phyloP scores from a whole-genome alignment of 129 eudicot species.

The Lonicera japonica region DNA sequence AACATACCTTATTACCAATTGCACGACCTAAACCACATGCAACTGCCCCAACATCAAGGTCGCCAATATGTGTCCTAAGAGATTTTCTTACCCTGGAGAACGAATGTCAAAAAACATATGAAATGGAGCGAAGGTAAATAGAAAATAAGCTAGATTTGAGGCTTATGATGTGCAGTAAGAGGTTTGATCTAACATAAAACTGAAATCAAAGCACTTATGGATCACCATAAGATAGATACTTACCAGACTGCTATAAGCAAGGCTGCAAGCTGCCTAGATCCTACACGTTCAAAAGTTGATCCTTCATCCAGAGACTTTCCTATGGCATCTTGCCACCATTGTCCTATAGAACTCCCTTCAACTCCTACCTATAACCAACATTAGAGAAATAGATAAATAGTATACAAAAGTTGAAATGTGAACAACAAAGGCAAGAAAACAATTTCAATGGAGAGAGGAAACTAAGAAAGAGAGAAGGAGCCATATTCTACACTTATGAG shows the following conservation, averaged over 20 bases:
- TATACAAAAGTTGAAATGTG: neutral
- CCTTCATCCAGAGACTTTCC: constrained; percentile 94
- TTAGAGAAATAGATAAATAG: constrained; percentile 8
- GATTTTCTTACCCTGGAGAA: constrained; percentile 73
- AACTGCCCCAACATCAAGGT: constrained; percentile 93
- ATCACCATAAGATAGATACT: constrained; percentile 6
- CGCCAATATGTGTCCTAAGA: constrained; percentile 82
- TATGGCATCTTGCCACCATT: constrained; percentile 92
- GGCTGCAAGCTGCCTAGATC: constrained; percentile 88
- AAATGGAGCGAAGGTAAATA: neutral
- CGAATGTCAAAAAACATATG: constrained; percentile 1
- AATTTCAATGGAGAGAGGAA: neutral
- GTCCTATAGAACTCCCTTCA: constrained; percentile 96
- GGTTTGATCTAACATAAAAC: neutral
- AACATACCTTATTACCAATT: constrained; percentile 86
- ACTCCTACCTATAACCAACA: constrained; percentile 77
- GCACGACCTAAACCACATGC: constrained; percentile 99
- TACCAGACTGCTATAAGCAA: constrained; percentile 92
- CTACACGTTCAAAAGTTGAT: constrained; percentile 77
- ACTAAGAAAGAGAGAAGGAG: neutral
- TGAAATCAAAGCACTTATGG: constrained; percentile 3
- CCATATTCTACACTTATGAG: no score
- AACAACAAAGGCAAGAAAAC: neutral
- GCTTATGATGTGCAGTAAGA: neutral
- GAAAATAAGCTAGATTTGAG: neutral